Conservation (phyloP, 1,139 yeast genomes). For the Scheffersomyces lignicola region DNA sequence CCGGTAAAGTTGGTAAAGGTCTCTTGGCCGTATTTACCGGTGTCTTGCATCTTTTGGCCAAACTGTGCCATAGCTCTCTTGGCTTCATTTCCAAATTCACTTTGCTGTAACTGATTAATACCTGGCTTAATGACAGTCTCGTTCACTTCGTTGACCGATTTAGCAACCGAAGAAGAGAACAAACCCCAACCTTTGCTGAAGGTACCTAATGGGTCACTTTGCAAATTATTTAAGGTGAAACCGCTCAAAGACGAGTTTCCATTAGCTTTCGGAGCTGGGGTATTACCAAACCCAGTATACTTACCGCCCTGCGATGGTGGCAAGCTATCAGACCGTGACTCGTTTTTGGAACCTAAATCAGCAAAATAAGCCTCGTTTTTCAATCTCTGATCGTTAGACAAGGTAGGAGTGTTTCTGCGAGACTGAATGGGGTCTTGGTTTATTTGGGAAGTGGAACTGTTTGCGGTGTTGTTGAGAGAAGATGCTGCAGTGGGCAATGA, state of each 20-base stretch:
- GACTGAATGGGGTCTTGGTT: slow-evolving; percentile 38
- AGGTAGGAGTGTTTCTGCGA: slow-evolving; percentile 41
- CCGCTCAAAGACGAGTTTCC: slow-evolving; percentile 48
- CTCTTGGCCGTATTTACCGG: slow-evolving; percentile 70
- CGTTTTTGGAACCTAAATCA: slow-evolving; percentile 70
- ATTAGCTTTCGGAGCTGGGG: slow-evolving; percentile 49
- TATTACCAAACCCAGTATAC: slow-evolving; percentile 86
- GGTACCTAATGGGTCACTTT: slow-evolving; percentile 85
- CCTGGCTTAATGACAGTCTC: slow-evolving; percentile 89
- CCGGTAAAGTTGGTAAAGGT: slow-evolving; percentile 65
- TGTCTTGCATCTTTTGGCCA: slow-evolving; percentile 90
- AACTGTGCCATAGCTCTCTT: slow-evolving; percentile 91
- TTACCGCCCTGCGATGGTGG: slow-evolving; percentile 97
- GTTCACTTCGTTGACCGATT: slow-evolving; percentile 82
- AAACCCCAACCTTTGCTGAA: slow-evolving; percentile 92
- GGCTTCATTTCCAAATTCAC: slow-evolving; percentile 79
- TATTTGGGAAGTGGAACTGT: slow-evolving; percentile 17
- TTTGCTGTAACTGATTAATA: slow-evolving; percentile 74
- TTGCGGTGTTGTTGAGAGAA: slow-evolving; percentile 16
- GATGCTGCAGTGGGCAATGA: slow-evolving; percentile 34
- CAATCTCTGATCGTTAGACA: slow-evolving; percentile 44
- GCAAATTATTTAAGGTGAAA: slow-evolving; percentile 73
- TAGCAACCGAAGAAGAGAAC: slow-evolving; percentile 78
- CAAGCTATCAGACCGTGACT: slow-evolving; percentile 68
- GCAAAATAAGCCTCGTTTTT: slow-evolving; percentile 84